These are phyloP conservation scores for Corylus americana DNA, from an alignment of 306 rosid genomes.

Conservation along the genomic window DNA sequence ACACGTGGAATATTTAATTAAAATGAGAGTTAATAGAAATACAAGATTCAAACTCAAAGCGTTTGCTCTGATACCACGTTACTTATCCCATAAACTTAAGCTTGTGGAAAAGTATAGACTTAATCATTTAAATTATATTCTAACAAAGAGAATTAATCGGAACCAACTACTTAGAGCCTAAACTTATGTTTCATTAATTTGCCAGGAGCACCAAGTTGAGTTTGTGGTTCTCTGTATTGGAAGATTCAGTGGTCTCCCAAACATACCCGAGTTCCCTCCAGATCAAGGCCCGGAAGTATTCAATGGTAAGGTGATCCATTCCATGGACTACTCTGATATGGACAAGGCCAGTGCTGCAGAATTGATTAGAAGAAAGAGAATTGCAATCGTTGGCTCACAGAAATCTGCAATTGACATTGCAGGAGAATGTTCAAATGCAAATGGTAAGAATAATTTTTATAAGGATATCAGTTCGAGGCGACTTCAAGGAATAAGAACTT, in stretches of 20 bases:
- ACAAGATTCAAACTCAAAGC: too few species aligned
- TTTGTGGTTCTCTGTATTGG: slow-evolving; percentile 66
- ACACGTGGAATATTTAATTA: too few species aligned
- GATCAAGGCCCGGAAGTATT: slow-evolving; percentile 58
- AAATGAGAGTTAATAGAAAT: too few species aligned
- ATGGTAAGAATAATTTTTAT: slow-evolving; percentile 30
- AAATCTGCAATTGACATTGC: slow-evolving; percentile 61
- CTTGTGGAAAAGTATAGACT: too few species aligned
- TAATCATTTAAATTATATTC: too few species aligned
- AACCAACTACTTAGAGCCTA: not conserved
- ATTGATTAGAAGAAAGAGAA: slow-evolving; percentile 42
- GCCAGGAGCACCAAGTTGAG: slow-evolving; percentile 45
- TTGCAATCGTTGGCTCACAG: slow-evolving; percentile 44
- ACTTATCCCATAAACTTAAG: too few species aligned
- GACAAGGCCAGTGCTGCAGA: slow-evolving; percentile 34
- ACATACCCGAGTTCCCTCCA: slow-evolving; percentile 46
- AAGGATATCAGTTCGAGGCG: not conserved
- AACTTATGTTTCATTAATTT: not conserved
- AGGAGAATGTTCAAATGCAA: slow-evolving; percentile 49
- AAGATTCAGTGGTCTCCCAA: slow-evolving; percentile 50
- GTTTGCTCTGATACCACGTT: too few species aligned
- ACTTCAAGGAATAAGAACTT: not conserved
- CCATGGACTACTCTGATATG: slow-evolving; percentile 54
- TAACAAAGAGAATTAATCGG: not conserved
- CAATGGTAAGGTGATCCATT: slow-evolving; percentile 50